These are phyloP conservation scores for Curvularia spicifera DNA, from an alignment of 2,329 filamentous ascomycete genomes.

Conservation along the genomic window DNA sequence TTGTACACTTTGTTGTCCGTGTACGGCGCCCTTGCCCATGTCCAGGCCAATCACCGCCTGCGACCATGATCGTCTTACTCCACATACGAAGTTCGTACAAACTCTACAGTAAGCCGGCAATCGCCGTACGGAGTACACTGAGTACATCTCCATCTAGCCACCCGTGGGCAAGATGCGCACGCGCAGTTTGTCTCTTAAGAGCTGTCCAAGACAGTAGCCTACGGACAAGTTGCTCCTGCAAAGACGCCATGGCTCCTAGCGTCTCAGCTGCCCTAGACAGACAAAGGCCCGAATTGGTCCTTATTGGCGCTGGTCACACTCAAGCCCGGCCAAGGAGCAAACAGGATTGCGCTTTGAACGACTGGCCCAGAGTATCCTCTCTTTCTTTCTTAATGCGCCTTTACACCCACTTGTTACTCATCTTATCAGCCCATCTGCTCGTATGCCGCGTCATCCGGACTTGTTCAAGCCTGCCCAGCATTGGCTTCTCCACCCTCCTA, in stretches of 20 bases:
- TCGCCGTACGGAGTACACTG: not conserved
- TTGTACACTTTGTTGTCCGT: not conserved
- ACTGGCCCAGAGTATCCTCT: slow-evolving; percentile 34
- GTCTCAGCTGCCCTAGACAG: slow-evolving; percentile 43
- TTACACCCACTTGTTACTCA: slow-evolving; percentile 24
- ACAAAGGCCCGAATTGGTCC: slow-evolving; percentile 40
- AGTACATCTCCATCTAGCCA: slow-evolving; percentile 9
- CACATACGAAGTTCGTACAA: not conserved
- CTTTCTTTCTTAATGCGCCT: slow-evolving; percentile 4
- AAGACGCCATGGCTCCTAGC: slow-evolving; percentile 25
- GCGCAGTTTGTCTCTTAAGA: slow-evolving; percentile 17
- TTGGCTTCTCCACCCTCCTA: slow-evolving; percentile 18
- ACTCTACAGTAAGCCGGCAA: not conserved
- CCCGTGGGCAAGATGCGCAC: not conserved
- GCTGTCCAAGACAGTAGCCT: slow-evolving; percentile 28
- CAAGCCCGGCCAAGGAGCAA: slow-evolving; percentile 43
- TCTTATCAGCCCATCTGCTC: slow-evolving; percentile 29
- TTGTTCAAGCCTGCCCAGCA: slow-evolving; percentile 21
- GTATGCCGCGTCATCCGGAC: slow-evolving; percentile 43
- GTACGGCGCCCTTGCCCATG: too few species aligned
- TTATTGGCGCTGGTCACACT: slow-evolving; percentile 42
- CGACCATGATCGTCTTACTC: not conserved
- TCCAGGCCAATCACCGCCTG: not conserved
- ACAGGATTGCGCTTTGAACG: slow-evolving; percentile 41
- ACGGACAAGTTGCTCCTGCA: slow-evolving; percentile 22